These are phyloP conservation scores for Monosporascus sp. DNA, from an alignment of 2,329 filamentous ascomycete species.

Conservation along the genomic window DNA sequence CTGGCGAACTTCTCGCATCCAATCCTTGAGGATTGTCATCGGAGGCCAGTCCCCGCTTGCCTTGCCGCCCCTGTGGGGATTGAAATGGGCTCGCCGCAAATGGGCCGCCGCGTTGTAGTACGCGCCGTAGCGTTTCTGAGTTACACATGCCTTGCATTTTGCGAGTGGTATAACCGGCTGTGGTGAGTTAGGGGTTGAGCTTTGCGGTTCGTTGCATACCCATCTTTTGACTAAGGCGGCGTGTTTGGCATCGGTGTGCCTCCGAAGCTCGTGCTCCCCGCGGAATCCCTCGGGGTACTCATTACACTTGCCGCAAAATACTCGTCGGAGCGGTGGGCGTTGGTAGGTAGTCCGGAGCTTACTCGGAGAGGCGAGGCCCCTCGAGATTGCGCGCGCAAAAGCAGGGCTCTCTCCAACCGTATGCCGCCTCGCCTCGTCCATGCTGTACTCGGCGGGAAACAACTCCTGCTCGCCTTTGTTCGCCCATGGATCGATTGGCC, in stretches of 20 bases:
- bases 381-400: slow-evolving; percentile 32
- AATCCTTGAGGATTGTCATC: slow-evolving; percentile 52
- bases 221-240: slow-evolving; percentile 49
- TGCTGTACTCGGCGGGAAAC: slow-evolving; percentile 16
- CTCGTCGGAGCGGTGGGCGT: slow-evolving; percentile 59
- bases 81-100: slow-evolving; percentile 51
- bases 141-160: slow-evolving; percentile 52
- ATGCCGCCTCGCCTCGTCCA: slow-evolving; percentile 34
- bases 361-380: slow-evolving; percentile 36
- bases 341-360: slow-evolving; percentile 42
- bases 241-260: slow-evolving; percentile 58
- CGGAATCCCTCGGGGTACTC: slow-evolving; percentile 83
- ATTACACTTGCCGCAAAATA: slow-evolving; percentile 72
- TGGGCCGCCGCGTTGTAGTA: slow-evolving; percentile 58
- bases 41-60: slow-evolving; percentile 54
- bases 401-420: slow-evolving; percentile 42
- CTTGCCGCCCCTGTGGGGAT: slow-evolving; percentile 49
- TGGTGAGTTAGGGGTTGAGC: slow-evolving; percentile 28
- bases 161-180: slow-evolving; percentile 47
- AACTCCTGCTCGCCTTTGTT: slow-evolving; percentile 21
- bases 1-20: slow-evolving; percentile 55
- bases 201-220: slow-evolving; percentile 49
- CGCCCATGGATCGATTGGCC: slow-evolving; percentile 34
- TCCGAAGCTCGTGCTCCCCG: slow-evolving; percentile 77
- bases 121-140: slow-evolving; percentile 51